Percentiles rank a stretch among this genome's conserved stretches.
phyloP scores from a whole-genome alignment of 768 basidiomycete species.

The Tricholomella constricta region DNA sequence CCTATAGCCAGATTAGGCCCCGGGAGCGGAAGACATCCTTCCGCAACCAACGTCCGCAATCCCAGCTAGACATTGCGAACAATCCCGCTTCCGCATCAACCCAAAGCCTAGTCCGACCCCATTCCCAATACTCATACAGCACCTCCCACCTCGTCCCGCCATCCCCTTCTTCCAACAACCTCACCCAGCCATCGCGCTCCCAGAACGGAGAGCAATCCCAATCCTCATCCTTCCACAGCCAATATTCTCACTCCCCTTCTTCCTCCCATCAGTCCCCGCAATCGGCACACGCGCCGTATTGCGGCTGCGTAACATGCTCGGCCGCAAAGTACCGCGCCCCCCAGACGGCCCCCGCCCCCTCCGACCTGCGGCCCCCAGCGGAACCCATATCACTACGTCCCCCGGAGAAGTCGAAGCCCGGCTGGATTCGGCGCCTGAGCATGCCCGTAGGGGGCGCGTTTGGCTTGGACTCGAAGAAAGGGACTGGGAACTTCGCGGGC shows the following conservation, averaged over 20 bases:
- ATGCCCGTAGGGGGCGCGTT: conserved; percentile 71
- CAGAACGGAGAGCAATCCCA: conserved; percentile 9
- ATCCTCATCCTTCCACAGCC: conserved; percentile 15
- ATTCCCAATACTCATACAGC: conserved; percentile 40
- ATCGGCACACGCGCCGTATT: conserved; percentile 58
- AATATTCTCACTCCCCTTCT: conserved; percentile 25
- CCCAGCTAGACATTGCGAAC: conserved; percentile 7
- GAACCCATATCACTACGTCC: conserved; percentile 47
- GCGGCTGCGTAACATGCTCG: conserved; percentile 69
- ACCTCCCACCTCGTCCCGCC: conserved; percentile 44
- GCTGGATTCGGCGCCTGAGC: conserved; percentile 78
- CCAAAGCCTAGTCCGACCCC: conserved; percentile 8
- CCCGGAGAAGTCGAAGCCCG: conserved; percentile 53
- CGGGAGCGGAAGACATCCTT: conserved; percentile 38
- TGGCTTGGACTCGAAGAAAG: conserved; percentile 55
- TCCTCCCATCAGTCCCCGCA: conserved; percentile 32
- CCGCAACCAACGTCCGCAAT: conserved; percentile 27
- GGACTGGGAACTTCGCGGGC: conserved; percentile 24
- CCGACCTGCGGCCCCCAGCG: conserved; percentile 42
- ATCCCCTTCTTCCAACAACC: conserved; percentile 12
- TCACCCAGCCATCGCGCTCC: conserved; percentile 20
- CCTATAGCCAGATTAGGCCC: conserved; percentile 26
- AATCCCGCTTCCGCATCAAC: conserved; percentile 5
- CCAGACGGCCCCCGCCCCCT: conserved; percentile 27
- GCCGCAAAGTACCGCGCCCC: conserved; percentile 51